These are phyloP conservation scores for Daedalea quercina DNA, from an alignment of 768 basidiomycete genomes.

Conservation along the genomic window DNA sequence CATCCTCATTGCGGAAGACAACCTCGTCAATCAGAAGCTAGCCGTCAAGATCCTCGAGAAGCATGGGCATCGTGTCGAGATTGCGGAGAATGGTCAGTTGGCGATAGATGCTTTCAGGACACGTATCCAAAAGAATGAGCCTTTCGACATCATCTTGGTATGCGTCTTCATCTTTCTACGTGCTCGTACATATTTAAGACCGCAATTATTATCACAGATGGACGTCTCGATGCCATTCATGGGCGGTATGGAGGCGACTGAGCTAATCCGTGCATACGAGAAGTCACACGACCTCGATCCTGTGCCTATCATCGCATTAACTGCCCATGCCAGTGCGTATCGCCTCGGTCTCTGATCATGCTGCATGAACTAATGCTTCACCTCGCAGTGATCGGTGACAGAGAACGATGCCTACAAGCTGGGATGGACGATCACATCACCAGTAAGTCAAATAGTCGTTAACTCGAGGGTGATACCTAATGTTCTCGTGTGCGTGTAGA, in stretches of 20 bases:
- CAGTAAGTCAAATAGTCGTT: constrained; percentile 39
- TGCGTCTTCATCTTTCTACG: constrained; percentile 21
- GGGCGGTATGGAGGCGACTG: constrained; percentile 98
- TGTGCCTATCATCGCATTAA: constrained; percentile 93
- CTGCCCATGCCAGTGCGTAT: constrained; percentile 89
- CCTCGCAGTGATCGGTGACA: constrained; percentile 76
- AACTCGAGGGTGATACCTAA: constrained; percentile 4
- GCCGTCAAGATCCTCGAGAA: constrained; percentile 96
- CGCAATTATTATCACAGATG: constrained; percentile 62
- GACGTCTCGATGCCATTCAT: constrained; percentile 98
- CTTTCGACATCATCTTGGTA: constrained; percentile 90
- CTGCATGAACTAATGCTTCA: background rate
- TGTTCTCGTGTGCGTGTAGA: constrained; percentile 38
- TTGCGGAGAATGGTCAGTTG: constrained; percentile 94
- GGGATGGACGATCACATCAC: constrained; percentile 83
- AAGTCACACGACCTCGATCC: constrained; percentile 57
- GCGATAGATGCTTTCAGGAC: constrained; percentile 91
- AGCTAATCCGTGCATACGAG: constrained; percentile 84
- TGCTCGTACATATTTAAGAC: background rate
- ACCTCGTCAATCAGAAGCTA: constrained; percentile 91
- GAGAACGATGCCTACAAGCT: constrained; percentile 70
- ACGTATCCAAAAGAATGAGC: constrained; percentile 59
- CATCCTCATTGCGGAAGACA: constrained; percentile 95
- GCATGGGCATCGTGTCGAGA: constrained; percentile 91
- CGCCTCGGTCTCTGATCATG: background rate